Evolutionary conservation across 1,284 basidiomycete species (phyloP).

Genomic region (Cystobasidium slooffiae): DNA sequence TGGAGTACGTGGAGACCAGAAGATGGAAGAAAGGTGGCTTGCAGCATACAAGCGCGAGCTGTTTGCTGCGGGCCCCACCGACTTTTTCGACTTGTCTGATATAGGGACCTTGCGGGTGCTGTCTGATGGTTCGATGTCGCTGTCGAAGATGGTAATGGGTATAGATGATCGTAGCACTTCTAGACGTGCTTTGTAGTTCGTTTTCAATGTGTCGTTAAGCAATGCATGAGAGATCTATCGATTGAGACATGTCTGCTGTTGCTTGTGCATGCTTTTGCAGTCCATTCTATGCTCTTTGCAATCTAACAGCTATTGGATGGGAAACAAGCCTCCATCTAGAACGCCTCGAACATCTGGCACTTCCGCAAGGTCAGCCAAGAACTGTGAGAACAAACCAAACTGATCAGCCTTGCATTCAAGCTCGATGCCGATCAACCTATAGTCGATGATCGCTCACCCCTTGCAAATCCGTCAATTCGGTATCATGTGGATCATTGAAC

Average conservation of each 20-base stretch:
- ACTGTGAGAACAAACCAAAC: slow-evolving; percentile 58
- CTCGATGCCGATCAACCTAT: neutral
- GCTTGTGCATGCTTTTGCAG: slow-evolving; percentile 1
- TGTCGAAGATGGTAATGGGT: too few relatives aligned
- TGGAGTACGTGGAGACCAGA: too few relatives aligned
- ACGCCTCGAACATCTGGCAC: slow-evolving; percentile 92
- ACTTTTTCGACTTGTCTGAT: too few relatives aligned
- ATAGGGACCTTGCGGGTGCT: too few relatives aligned
- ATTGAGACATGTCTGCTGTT: neutral
- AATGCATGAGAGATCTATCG: too few relatives aligned
- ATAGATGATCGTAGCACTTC: too few relatives aligned
- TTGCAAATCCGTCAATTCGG: slow-evolving; percentile 85
- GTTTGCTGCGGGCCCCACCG: too few relatives aligned
- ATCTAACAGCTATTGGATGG: neutral
- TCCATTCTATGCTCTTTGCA: neutral
- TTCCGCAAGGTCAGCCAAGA: slow-evolving; percentile 81
- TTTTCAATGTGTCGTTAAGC: too few relatives aligned
- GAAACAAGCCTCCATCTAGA: slow-evolving; percentile 64
- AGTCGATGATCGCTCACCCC: slow-evolving; percentile 52
- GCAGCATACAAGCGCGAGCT: too few relatives aligned
- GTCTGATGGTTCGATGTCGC: too few relatives aligned
- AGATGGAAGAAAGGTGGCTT: too few relatives aligned
- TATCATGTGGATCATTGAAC: slow-evolving; percentile 92
- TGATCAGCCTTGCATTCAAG: neutral
- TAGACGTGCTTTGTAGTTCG: too few relatives aligned